Evolutionary conservation across 1,284 basidiomycete genomes (phyloP), one percentile per base, ranked within the genome.

Genomic region (Tilletia horrida): DNA sequence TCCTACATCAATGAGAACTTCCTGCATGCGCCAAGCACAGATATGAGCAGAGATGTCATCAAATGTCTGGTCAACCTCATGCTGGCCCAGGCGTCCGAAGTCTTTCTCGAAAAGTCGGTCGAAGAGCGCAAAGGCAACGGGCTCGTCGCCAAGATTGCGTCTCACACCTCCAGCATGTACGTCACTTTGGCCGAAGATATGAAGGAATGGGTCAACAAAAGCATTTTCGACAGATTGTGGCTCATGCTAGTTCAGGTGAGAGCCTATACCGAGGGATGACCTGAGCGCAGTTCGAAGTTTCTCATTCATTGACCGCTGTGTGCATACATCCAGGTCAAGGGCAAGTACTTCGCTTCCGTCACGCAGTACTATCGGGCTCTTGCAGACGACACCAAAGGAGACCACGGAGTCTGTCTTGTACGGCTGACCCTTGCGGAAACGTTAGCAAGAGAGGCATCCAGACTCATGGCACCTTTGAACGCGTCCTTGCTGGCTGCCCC

Each of bases 1-100:
- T 92, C 90, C 11, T 98, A 98, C 82, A 95, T 99, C 86, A 97
- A 97, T 84, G 95, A 98, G 83, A 98, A 98, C 86, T 98, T 99
- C 83, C 84, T 98, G 0, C 96, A 98, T 79, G 96, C 96, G 0
- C 96, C 96, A 0, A 94, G 91, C n/a, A 96, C 92, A 1, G 96
- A 98, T 83, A 87, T 98, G 66, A 91, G 90, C 80, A 87, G 92
- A 31, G 94, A 97, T 67, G 91, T 98, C 63, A 87, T 98, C 85
- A 94, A 95, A 82, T 91, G 95, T 71, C 85, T 97, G 40, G 89
- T 93, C 16, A 88, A 88, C 25, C 76, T 96, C 72, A 91, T 92
- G 81, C 86, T 94, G 18, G 92, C 92, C 0, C 95, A 98, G 83
- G 93, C 95, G 0, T 92, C 91, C 0, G 96, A 98, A 81, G 90